Conservation (phyloP, 192 early-diverging fungal species). For the Pilobolus umbonatus region DNA sequence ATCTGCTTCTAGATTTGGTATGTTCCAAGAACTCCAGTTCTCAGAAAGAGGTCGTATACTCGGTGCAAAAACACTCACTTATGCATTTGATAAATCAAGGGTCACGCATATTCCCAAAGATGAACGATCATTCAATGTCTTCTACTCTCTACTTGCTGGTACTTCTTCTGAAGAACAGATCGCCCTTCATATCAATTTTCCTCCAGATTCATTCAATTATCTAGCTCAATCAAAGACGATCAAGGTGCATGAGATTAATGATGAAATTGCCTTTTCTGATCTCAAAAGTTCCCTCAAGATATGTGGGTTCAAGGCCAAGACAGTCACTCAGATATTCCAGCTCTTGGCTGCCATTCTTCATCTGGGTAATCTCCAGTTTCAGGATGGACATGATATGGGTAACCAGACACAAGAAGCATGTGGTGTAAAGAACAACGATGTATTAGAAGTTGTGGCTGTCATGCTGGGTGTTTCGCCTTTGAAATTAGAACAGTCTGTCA, state of each 20-base stretch:
- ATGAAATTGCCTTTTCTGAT: conserved; percentile 57
- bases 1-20: conserved; percentile 72
- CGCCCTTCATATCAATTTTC: conserved; percentile 52
- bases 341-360: conserved; percentile 86
- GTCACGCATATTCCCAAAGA: conserved; percentile 58
- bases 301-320: conserved; percentile 61
- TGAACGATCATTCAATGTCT: conserved; percentile 70
- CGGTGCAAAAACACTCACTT: conserved; percentile 79
- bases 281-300: conserved; percentile 55
- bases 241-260: conserved; percentile 36
- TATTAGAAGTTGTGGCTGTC: conserved; percentile 66
- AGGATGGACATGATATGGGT: conserved; percentile 50
- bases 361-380: conserved; percentile 82
- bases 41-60: conserved; percentile 75
- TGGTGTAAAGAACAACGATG: conserved; percentile 69
- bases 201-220: conserved; percentile 41
- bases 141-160: conserved; percentile 82
- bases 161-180: conserved; percentile 57
- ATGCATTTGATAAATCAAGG: conserved; percentile 58
- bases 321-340: conserved; percentile 78
- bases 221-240: conserved; percentile 39
- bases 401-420: conserved; percentile 67
- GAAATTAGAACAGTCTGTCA: conserved; percentile 68
- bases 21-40: conserved; percentile 90
- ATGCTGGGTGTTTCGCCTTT: conserved; percentile 72